These are phyloP conservation scores for Cladophialophora exuberans DNA, from an alignment of 2,329 filamentous ascomycete genomes.

Conservation along the genomic window DNA sequence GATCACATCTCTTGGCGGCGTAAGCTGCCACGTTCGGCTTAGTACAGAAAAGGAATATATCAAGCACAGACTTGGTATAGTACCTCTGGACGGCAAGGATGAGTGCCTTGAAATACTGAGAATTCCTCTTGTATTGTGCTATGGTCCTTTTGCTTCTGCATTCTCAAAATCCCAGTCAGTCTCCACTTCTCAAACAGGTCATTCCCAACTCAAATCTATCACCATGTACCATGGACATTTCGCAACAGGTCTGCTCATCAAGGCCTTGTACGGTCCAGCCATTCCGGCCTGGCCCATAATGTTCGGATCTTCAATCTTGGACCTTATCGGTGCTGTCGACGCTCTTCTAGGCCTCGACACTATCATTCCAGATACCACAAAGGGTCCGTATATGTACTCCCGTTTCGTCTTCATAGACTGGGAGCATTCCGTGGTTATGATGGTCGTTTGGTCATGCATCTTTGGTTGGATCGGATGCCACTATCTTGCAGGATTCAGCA, in stretches of 20 bases:
- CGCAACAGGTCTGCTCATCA: background rate
- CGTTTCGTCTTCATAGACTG: slow-evolving; percentile 3
- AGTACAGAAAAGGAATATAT: background rate
- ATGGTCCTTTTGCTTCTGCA: too few relatives aligned
- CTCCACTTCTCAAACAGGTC: too few relatives aligned
- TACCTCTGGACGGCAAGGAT: too few relatives aligned
- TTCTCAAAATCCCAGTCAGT: too few relatives aligned
- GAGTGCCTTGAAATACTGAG: too few relatives aligned
- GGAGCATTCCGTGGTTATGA: slow-evolving; percentile 1
- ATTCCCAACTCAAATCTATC: background rate
- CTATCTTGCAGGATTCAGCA: slow-evolving; percentile 5
- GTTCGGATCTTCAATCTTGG: slow-evolving; percentile 1
- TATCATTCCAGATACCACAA: background rate
- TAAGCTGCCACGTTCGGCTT: background rate
- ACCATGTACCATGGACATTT: slow-evolving; percentile 2
- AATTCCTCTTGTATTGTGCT: too few relatives aligned
- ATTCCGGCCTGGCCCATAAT: slow-evolving; percentile 2
- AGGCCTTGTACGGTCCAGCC: background rate
- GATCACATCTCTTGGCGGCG: slow-evolving; percentile 1
- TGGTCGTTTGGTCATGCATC: background rate
- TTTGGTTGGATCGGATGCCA: slow-evolving; percentile 2
- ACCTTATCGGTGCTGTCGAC: slow-evolving; percentile 1
- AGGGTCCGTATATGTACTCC: slow-evolving; percentile 1
- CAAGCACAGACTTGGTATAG: too few relatives aligned
- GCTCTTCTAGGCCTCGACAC: background rate